These are phyloP conservation scores for Macrophomina pseudophaseolina DNA, from an alignment of 2,329 filamentous ascomycete genomes.

Conservation along the genomic window DNA sequence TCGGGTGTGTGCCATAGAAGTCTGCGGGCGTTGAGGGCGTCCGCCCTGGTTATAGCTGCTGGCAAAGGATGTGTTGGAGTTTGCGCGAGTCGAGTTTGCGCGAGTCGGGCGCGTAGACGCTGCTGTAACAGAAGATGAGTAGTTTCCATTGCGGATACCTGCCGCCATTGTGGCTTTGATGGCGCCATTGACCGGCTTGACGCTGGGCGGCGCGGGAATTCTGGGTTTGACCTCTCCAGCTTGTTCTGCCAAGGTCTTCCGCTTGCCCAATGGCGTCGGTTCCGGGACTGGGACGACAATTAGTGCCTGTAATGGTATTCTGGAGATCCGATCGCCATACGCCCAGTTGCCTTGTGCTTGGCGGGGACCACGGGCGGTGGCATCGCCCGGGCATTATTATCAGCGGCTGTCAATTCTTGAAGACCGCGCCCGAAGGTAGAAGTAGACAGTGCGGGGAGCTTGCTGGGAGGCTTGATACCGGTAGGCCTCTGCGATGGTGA, in stretches of 20 bases:
- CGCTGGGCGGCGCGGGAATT: conserved; percentile 48
- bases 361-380: conserved; percentile 49
- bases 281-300: conserved; percentile 48
- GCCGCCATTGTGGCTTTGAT: conserved; percentile 55
- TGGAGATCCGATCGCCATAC: conserved; percentile 43
- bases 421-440: conserved; percentile 39
- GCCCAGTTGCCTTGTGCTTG: conserved; percentile 59
- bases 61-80: conserved; percentile 55
- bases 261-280: conserved; percentile 49
- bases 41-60: conserved; percentile 61
- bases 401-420: conserved; percentile 57
- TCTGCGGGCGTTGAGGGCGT: conserved; percentile 59
- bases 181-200: conserved; percentile 46
- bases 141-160: conserved; percentile 40
- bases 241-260: conserved; percentile 56
- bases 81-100: conserved; percentile 28
- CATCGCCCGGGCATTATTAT: conserved; percentile 58
- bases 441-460: conserved; percentile 36
- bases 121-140: conserved; percentile 47
- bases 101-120: conserved; percentile 41
- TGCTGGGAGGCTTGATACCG: conserved; percentile 42
- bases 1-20: conserved; percentile 57
- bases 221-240: conserved; percentile 52
- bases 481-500: conserved; percentile 30
- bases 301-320: conserved; percentile 34